phyloP scores from a whole-genome alignment of 805 yeast genomes.

The Nakazawaea wickerhamii region DNA sequence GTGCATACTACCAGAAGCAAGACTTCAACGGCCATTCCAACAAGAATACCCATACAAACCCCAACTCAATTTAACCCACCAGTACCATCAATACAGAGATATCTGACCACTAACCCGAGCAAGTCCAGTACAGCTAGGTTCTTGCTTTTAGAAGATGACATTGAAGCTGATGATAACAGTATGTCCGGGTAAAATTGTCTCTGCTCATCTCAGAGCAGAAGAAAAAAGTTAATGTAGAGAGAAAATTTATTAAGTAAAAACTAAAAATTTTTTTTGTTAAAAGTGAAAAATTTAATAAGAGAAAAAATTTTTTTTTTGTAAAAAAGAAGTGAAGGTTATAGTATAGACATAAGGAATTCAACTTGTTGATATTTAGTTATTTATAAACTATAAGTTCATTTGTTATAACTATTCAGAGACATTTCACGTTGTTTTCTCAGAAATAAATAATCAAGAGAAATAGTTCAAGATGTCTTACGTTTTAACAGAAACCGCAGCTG shows the following conservation, averaged over 20 bases:
- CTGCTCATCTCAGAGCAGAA: constrained; percentile 1
- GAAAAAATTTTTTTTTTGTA: constrained; percentile 7
- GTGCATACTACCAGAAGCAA: not conserved
- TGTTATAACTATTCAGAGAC: no score
- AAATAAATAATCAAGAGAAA: not conserved
- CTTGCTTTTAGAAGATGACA: constrained; percentile 2
- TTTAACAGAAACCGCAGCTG: constrained; percentile 97
- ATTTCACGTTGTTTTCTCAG: no score
- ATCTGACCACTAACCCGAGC: no score
- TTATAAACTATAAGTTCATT: no score
- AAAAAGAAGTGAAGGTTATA: not conserved
- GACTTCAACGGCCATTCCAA: not conserved
- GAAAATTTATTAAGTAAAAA: not conserved
- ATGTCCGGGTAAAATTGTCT: constrained; percentile 2
- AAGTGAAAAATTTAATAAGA: not conserved
- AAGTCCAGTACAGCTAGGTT: not conserved
- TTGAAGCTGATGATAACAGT: not conserved
- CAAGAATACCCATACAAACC: no score
- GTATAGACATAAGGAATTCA: not conserved
- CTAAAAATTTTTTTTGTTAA: not conserved
- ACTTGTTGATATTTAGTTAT: no score
- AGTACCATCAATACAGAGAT: no score
- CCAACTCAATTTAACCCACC: no score
- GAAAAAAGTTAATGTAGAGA: not conserved
- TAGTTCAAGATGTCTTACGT: constrained; percentile 81